Percentiles rank a stretch among this genome's conserved stretches.
These are phyloP conservation scores for Pinus tabuliformis DNA, from an alignment of 75 land plant species.

Conservation along the genomic window DNA sequence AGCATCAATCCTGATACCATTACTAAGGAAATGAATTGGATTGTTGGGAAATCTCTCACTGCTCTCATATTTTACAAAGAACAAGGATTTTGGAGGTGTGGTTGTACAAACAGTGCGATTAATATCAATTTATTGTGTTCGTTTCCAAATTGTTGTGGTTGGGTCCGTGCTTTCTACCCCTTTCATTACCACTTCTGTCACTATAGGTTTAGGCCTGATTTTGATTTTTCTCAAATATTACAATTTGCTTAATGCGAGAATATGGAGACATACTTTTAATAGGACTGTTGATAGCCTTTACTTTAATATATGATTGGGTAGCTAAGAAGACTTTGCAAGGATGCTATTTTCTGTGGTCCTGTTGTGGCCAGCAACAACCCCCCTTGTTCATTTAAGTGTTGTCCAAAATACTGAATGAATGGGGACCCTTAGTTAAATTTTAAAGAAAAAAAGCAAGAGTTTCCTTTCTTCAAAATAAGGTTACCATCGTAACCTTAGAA, in stretches of 20 bases:
- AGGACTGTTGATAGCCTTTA: too few relatives aligned
- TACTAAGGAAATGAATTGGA: constrained; percentile 81
- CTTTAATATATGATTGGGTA: too few relatives aligned
- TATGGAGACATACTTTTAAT: constrained; percentile 31
- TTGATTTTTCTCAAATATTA: constrained; percentile 73
- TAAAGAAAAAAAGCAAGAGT: too few relatives aligned
- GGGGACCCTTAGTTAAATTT: too few relatives aligned
- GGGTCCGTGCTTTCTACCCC: constrained; percentile 76
- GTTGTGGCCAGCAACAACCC: too few relatives aligned
- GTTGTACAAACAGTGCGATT: constrained; percentile 89
- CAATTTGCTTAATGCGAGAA: constrained; percentile 27
- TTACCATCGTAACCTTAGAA: too few relatives aligned
- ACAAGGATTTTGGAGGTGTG: constrained; percentile 76
- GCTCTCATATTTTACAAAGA: constrained; percentile 87
- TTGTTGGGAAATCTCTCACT: constrained; percentile 85
- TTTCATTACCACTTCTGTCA: constrained; percentile 46
- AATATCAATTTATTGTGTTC: constrained; percentile 64
- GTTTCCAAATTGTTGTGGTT: constrained; percentile 80
- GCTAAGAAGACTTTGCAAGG: too few relatives aligned
- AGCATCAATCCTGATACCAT: constrained; percentile 66
- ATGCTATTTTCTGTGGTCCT: too few relatives aligned
- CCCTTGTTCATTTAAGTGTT: too few relatives aligned
- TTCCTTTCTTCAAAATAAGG: too few relatives aligned
- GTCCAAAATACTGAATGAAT: too few relatives aligned
- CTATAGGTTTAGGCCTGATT: constrained; percentile 64